Percentiles rank a stretch among this genome's conserved stretches.
Evolutionary conservation across 805 yeast species (phyloP).

Genomic region (Wickerhamomyces hampshirensis): DNA sequence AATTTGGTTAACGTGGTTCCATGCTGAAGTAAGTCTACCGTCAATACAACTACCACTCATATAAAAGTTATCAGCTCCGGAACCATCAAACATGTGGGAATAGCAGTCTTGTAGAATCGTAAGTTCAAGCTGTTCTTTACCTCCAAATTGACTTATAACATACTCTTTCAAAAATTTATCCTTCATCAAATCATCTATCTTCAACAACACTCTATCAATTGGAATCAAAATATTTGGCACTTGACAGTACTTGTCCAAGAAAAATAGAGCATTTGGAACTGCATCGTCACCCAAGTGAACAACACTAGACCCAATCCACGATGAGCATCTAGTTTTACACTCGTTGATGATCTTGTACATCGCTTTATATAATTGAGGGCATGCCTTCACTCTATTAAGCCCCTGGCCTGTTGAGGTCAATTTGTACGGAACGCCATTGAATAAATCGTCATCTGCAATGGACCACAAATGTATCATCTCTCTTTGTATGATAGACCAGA

Average conservation of each 20-base stretch:
- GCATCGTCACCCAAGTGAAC: conserved; percentile 81
- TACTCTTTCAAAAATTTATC: conserved; percentile 46
- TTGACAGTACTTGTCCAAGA: conserved; percentile 74
- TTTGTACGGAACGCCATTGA: conserved; percentile 49
- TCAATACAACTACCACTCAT: conserved; percentile 85
- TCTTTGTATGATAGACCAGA: conserved; percentile 75
- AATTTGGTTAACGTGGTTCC: conserved; percentile 77
- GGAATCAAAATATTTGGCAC: conserved; percentile 77
- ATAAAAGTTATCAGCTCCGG: conserved; percentile 80
- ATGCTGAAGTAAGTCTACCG: conserved; percentile 74
- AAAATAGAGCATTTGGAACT: conserved; percentile 77
- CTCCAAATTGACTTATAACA: conserved; percentile 54
- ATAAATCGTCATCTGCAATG: conserved; percentile 67
- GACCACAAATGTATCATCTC: conserved; percentile 78
- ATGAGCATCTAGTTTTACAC: conserved; percentile 55
- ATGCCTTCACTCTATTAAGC: conserved; percentile 66
- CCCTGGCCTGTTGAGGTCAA: conserved; percentile 79
- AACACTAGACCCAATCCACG: conserved; percentile 79
- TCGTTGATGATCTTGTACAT: conserved; percentile 68
- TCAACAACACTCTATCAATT: conserved; percentile 51
- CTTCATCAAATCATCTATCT: conserved; percentile 47
- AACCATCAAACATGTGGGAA: conserved; percentile 59
- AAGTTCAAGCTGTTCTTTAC: conserved; percentile 47
- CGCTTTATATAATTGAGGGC: conserved; percentile 62
- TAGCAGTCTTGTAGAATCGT: conserved; percentile 36